phyloP scores from a whole-genome alignment of 305 asterid species.

The Fraxinus nigra region DNA sequence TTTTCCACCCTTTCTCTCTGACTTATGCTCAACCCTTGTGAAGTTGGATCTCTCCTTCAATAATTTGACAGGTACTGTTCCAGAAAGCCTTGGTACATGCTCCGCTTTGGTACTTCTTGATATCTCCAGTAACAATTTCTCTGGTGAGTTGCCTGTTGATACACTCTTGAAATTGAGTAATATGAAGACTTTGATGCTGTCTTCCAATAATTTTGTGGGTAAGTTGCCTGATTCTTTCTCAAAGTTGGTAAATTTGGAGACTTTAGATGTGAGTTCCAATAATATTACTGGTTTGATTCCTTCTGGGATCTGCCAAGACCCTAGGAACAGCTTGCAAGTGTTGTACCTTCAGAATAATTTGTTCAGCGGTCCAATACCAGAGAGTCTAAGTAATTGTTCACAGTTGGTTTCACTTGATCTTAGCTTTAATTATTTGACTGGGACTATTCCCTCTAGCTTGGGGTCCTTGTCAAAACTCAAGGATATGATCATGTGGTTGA shows the following conservation, averaged over 20 bases:
- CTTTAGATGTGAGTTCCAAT: slow-evolving; percentile 83
- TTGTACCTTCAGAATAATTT: slow-evolving; percentile 73
- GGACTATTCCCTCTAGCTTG: slow-evolving; percentile 54
- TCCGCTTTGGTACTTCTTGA: slow-evolving; percentile 58
- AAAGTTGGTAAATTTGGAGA: slow-evolving; percentile 49
- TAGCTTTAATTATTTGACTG: slow-evolving; percentile 51
- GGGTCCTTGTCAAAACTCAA: slow-evolving; percentile 50
- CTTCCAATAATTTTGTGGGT: slow-evolving; percentile 73
- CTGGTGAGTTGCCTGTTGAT: slow-evolving; percentile 74
- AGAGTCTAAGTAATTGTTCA: slow-evolving; percentile 54
- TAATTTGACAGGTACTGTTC: slow-evolving; percentile 59
- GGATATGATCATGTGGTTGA: slow-evolving; percentile 58
- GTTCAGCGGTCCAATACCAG: slow-evolving; percentile 57
- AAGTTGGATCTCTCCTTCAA: slow-evolving; percentile 69
- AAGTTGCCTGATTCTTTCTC: slow-evolving; percentile 64
- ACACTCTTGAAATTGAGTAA: slow-evolving; percentile 50
- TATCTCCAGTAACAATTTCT: slow-evolving; percentile 60
- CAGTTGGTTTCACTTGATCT: slow-evolving; percentile 58
- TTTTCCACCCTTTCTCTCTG: slow-evolving; percentile 41
- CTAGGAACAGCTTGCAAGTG: slow-evolving; percentile 53
- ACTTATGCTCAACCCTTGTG: slow-evolving; percentile 59
- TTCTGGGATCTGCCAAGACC: slow-evolving; percentile 55
- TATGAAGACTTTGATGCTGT: slow-evolving; percentile 54
- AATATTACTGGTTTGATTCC: slow-evolving; percentile 70
- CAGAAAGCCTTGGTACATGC: slow-evolving; percentile 60